Base-by-base conservation (phyloP, 148 eudicot genomes). In the Vaccinium myrtillus region DNA sequence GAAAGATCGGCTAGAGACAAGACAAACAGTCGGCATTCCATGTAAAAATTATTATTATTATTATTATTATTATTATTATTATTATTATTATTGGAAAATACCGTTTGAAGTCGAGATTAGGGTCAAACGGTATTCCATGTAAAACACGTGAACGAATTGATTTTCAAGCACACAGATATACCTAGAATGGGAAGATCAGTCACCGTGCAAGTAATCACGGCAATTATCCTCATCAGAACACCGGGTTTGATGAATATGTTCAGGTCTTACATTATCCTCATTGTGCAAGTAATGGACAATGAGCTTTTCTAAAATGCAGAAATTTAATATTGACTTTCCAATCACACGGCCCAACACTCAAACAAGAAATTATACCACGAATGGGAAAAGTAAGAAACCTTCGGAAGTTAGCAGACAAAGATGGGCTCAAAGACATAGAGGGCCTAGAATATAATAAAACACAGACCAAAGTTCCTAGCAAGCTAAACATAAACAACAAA, bases 21-120 rank as follows among this genome's bases (percentile, higher is more conserved):
- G 81, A 39, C 90, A 8, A 95, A 97, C 83, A 87, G 90, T 59
- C 98, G 98, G 16, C 94, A 91, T 86, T 95, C 98, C 53, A 85
- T 92, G 96, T 95, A 78, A 87, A n/a, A n/a, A 65, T 21, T 75
- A 10, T 32, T 58, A 0, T 49, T 12, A 1, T 32, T 32, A 32
- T 32, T 32, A 1, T 32, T 32, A 1, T 75, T 23, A 65, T 21
- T 75, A 10, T 32, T 58, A 0, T 49, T 12, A 1, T 32, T 32
- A 32, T 32, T 32, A 1, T 32, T 32, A 1, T 75, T 23, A 21
- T 69, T 2, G 58, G 32, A 14, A 63, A 30, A 39, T 21, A 59
- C 27, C 51, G 67, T 12, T 30, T 18, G 69, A 73, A 27, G 56
- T 74, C n/a, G 21, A 36, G 39, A 50, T 63, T 63, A 27, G 27